phyloP scores from a whole-genome alignment of 371 early-diverging fungal species.

The Entomophthora muscae region DNA sequence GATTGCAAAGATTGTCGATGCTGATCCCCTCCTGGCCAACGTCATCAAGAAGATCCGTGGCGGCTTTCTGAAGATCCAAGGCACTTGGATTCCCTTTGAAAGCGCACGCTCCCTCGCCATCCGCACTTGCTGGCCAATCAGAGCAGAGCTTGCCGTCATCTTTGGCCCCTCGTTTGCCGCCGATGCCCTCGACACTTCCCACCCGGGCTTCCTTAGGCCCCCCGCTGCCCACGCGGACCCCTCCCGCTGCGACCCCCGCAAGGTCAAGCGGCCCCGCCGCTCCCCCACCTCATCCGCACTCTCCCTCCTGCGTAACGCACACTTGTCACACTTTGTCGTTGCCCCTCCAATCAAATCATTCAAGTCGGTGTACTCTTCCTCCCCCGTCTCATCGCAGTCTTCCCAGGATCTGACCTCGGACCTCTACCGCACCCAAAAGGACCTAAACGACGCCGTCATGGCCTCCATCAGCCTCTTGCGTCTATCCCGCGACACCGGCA shows the following conservation, averaged over 20 bases:
- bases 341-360: not conserved
- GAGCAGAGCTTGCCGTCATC: constrained; percentile 35
- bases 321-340: constrained; percentile 1
- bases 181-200: constrained; percentile 28
- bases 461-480: constrained; percentile 29
- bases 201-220: constrained; percentile 22
- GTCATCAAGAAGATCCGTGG: constrained; percentile 42
- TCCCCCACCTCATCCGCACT: constrained; percentile 11
- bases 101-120: constrained; percentile 31
- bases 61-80: constrained; percentile 48
- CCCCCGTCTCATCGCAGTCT: constrained; percentile 10
- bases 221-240: constrained; percentile 14
- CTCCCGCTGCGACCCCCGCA: constrained; percentile 12
- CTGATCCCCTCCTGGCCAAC: constrained; percentile 33
- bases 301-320: not conserved
- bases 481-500: constrained; percentile 33
- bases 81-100: constrained; percentile 50
- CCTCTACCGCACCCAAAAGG: constrained; percentile 14
- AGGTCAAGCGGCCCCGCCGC: constrained; percentile 14
- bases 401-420: constrained; percentile 9
- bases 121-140: constrained; percentile 32
- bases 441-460: constrained; percentile 30
- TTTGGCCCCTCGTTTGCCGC: constrained; percentile 34
- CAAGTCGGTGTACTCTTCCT: not conserved
- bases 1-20: constrained; percentile 43